Conservation (phyloP, 768 basidiomycete genomes). For the Mycena indigotica region DNA sequence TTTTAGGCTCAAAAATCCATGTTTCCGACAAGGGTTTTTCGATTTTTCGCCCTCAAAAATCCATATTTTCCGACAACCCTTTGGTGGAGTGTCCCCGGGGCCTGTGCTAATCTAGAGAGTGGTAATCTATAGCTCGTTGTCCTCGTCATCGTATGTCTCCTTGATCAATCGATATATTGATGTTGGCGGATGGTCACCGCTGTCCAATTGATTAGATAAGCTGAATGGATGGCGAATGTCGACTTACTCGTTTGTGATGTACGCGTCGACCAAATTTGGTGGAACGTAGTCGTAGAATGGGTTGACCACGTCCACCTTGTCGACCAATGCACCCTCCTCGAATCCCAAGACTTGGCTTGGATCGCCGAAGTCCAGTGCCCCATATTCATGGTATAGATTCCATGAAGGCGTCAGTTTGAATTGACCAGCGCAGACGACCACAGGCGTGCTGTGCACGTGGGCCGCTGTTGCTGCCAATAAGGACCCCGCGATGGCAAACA, state of each 20-base stretch:
- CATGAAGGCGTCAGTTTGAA: slow-evolving; percentile 94
- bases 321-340: slow-evolving; percentile 76
- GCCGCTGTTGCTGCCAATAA: slow-evolving; percentile 86
- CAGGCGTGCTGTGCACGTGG: slow-evolving; percentile 85
- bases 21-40: background rate
- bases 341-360: slow-evolving; percentile 65
- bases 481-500: slow-evolving; percentile 88
- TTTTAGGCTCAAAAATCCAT: background rate
- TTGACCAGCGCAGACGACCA: slow-evolving; percentile 92
- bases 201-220: too few relatives aligned
- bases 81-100: background rate
- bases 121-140: slow-evolving; percentile 67
- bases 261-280: slow-evolving; percentile 89
- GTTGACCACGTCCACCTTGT: slow-evolving; percentile 90
- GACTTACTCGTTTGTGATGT: slow-evolving; percentile 97
- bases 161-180: slow-evolving; percentile 91
- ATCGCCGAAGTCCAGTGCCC: slow-evolving; percentile 79
- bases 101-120: slow-evolving; percentile 17
- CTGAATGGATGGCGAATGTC: too few relatives aligned
- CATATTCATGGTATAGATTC: slow-evolving; percentile 86
- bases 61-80: too few relatives aligned
- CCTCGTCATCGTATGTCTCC: slow-evolving; percentile 95
- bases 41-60: background rate
- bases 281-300: slow-evolving; percentile 97
- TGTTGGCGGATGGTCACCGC: slow-evolving; percentile 95